Percentiles rank a stretch among this genome's conserved stretches.
phyloP scores from a whole-genome alignment of 1,284 basidiomycete species.

The Xanthoconium separans region DNA sequence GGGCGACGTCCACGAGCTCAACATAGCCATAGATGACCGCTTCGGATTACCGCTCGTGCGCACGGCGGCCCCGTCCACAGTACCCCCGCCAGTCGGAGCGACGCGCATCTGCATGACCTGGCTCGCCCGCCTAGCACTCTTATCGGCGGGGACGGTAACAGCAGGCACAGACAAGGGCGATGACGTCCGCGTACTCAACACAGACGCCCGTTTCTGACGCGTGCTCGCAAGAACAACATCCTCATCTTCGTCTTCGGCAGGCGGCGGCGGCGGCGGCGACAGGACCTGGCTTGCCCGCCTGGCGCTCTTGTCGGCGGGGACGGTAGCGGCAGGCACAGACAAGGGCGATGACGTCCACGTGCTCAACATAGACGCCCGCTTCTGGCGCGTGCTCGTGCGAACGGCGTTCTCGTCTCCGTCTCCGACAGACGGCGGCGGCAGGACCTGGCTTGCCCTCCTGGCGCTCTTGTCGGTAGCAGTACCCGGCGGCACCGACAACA shows the following conservation, averaged over 20 bases:
- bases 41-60: no score
- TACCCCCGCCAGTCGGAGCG: no score
- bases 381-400: not conserved
- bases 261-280: no score
- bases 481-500: no score
- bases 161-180: constrained; percentile 6
- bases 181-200: constrained; percentile 17
- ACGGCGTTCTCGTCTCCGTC: no score
- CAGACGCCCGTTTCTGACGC: constrained; percentile 14
- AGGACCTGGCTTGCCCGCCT: not conserved
- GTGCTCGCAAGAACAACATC: no score
- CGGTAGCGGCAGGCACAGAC: not conserved
- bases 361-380: constrained; percentile 22
- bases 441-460: not conserved
- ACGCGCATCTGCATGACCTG: not conserved
- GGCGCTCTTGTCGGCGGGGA: constrained; percentile 3
- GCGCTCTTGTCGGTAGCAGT: constrained; percentile 3
- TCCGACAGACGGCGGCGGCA: no score
- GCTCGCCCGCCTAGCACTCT: constrained; percentile 1
- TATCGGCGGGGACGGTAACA: not conserved
- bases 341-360: constrained; percentile 6
- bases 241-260: no score
- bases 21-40: no score
- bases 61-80: no score
- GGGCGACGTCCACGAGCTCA: no score